Conservation (phyloP, 2,329 filamentous ascomycete species). For the Colletotrichum truncatum region DNA sequence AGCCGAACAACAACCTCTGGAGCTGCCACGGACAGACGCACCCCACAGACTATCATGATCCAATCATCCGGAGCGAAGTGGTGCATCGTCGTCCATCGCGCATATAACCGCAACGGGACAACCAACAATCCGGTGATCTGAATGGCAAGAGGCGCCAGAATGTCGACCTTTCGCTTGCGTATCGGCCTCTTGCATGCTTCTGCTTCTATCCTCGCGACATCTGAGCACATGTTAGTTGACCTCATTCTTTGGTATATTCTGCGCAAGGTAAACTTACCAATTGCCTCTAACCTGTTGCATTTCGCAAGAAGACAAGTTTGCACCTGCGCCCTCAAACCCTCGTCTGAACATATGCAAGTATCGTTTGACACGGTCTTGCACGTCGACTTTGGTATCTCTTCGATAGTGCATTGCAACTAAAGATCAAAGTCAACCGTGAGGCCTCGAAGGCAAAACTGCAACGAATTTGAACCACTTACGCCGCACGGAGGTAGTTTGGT, state of each 20-base stretch:
- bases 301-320: slow-evolving; percentile 35
- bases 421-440: background rate
- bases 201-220: slow-evolving; percentile 42
- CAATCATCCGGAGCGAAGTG: slow-evolving; percentile 49
- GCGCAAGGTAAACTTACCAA: slow-evolving; percentile 33
- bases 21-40: slow-evolving; percentile 29
- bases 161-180: slow-evolving; percentile 40
- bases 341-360: slow-evolving; percentile 40
- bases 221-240: slow-evolving; percentile 36
- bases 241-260: background rate
- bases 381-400: slow-evolving; percentile 34
- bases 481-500: slow-evolving; percentile 33
- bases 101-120: slow-evolving; percentile 47
- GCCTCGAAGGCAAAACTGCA: background rate
- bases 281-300: slow-evolving; percentile 37
- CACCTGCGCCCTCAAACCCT: slow-evolving; percentile 29
- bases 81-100: slow-evolving; percentile 42
- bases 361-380: slow-evolving; percentile 35
- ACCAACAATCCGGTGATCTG: slow-evolving; percentile 45
- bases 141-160: slow-evolving; percentile 46
- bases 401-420: slow-evolving; percentile 35
- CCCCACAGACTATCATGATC: slow-evolving; percentile 45
- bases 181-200: slow-evolving; percentile 41
- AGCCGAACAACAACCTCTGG: background rate
- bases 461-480: slow-evolving; percentile 30